phyloP scores from a whole-genome alignment of 352 stramenopile species.

The Phytophthora sansomeana region DNA sequence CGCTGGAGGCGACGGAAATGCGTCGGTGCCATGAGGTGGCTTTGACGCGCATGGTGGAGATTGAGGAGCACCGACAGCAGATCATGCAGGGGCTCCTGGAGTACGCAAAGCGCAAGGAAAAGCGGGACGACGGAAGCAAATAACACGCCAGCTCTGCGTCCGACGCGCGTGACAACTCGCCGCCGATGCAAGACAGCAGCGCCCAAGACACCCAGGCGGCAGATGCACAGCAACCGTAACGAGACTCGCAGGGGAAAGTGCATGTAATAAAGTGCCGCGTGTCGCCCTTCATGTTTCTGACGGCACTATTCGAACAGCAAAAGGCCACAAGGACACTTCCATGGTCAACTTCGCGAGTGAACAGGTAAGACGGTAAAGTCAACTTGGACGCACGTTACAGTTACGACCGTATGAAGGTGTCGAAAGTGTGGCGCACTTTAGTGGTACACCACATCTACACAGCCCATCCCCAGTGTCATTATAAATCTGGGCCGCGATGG shows the following conservation, averaged over 20 bases:
- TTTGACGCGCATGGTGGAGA: slow-evolving; percentile 57
- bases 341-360: background rate
- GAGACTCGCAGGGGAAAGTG: background rate
- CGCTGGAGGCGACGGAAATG: slow-evolving; percentile 60
- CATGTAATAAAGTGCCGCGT: slow-evolving; percentile 11
- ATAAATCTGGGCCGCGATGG: background rate
- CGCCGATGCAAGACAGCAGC: background rate
- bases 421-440: slow-evolving; percentile 3
- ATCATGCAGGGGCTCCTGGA: slow-evolving; percentile 71
- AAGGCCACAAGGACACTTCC: slow-evolving; percentile 11
- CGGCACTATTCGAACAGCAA: slow-evolving; percentile 10
- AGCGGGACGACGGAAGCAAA: slow-evolving; percentile 19
- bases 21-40: slow-evolving; percentile 51
- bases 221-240: slow-evolving; percentile 1
- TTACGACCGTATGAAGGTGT: too few relatives aligned
- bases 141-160: background rate
- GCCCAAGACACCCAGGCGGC: background rate
- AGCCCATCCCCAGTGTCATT: background rate
- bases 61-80: slow-evolving; percentile 69
- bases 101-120: slow-evolving; percentile 66
- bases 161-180: background rate
- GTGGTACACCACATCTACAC: background rate
- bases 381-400: too few relatives aligned
- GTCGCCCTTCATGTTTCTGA: background rate
- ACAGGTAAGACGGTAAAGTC: too few relatives aligned